Base-by-base conservation (phyloP, 2,329 filamentous ascomycete species). In the Pestalotiopsis sp. region DNA sequence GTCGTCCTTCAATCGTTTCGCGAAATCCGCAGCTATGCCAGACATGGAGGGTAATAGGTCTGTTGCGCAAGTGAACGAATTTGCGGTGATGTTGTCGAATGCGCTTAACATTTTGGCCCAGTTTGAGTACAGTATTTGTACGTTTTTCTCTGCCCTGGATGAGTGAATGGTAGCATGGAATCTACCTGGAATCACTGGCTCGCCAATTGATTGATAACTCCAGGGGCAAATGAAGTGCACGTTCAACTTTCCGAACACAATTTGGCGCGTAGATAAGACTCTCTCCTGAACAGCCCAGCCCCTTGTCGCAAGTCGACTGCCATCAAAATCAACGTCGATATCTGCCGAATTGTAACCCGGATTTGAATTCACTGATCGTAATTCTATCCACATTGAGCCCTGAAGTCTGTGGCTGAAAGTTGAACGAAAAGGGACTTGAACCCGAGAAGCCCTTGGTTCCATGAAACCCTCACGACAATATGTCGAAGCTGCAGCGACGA, bases 161-260 rank as follows among this genome's bases (percentile, higher is more conserved):
- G 1, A 5, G 12, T 64, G 62, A 11, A 64, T 64, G n/a, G 1
- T 64, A 3, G 7, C 0, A 52, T 2, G 2, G 6, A 25, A 52
- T 12, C 0, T 0, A 1, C n/a, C 1, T 11, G 3, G 2, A 11
- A 3, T 0, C 12, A 23, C 1, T 4, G 39, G 62, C 0, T 6
- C 27, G 11, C 39, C 62, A 13, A 4, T 2, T 49, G 62, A 64
- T 5, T 64, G 62, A 12, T 0, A 36, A 27, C 0, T 1, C 39
- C 5, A 1, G 12, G 62, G 62, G 41, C 62, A 64, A 11, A 64
- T 13, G 39, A 64, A 64, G 4, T 64, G 62, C 62, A 25, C 11
- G 20, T 52, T 64, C 6, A 14, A 25, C 38, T 27, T 52, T 27
- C 62, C 62, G 12, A 64, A 64, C 20, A 36, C 1, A 23, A 64